Conservation (phyloP, 176 grass and related monocot species). For the Areca catechu region DNA sequence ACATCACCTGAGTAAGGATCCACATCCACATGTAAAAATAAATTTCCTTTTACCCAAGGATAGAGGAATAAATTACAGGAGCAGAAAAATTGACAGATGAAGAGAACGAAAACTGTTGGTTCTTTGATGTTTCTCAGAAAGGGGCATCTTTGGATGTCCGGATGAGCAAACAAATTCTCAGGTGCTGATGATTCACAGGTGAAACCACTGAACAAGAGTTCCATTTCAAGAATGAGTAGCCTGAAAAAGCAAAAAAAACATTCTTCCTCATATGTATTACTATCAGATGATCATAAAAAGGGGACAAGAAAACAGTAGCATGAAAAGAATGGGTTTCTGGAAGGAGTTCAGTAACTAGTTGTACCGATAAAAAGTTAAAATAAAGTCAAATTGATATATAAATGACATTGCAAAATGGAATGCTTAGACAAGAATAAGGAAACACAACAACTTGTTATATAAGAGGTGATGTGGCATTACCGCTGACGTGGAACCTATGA, state of each 20-base stretch:
- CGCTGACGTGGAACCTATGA: too few species aligned
- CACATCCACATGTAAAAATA: not conserved
- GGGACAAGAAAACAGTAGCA: too few species aligned
- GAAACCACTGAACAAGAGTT: slow-evolving; percentile 49
- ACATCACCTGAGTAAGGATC: not conserved
- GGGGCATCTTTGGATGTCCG: slow-evolving; percentile 51
- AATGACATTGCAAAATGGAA: too few species aligned
- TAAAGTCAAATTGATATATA: too few species aligned
- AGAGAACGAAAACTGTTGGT: slow-evolving; percentile 45
- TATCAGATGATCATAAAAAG: too few species aligned
- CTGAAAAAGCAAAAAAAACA: slow-evolving; percentile 10
- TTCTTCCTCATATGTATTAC: too few species aligned
- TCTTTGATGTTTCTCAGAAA: slow-evolving; percentile 67
- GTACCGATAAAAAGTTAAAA: too few species aligned
- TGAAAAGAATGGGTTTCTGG: too few species aligned
- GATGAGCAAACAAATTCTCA: slow-evolving; percentile 41
- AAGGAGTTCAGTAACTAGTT: too few species aligned
- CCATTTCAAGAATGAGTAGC: slow-evolving; percentile 30
- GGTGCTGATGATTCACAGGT: slow-evolving; percentile 32
- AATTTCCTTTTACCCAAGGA: not conserved
- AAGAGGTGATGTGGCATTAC: too few species aligned
- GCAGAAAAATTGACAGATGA: slow-evolving; percentile 33
- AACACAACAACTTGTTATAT: too few species aligned
- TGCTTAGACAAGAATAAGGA: too few species aligned
- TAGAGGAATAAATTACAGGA: slow-evolving; percentile 30